A percentile compares a stretch with the other conserved stretches of the same genome.
Conservation (phyloP, 2,329 filamentous ascomycete genomes). For the Pseudogymnoascus sp. region DNA sequence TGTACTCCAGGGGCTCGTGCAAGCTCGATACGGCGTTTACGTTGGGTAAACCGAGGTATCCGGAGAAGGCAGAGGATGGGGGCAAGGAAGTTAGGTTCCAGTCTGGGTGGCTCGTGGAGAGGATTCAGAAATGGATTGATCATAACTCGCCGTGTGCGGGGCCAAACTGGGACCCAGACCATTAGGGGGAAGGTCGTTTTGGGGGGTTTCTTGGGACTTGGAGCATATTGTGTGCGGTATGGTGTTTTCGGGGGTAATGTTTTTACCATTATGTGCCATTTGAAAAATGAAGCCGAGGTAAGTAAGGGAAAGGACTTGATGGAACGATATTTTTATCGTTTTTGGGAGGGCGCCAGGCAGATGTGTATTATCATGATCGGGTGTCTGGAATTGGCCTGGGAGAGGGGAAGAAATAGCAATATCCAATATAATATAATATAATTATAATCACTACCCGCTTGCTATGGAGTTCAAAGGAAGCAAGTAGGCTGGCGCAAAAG, state of each 20-base stretch:
- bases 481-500: not conserved
- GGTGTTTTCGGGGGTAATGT: not conserved
- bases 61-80: not conserved
- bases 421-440: not conserved
- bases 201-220: not conserved
- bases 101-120: conserved; percentile 10
- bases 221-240: not conserved
- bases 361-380: not conserved
- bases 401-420: not conserved
- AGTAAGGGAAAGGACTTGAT: not conserved
- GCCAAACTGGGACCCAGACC: not conserved
- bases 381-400: not conserved
- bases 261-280: not conserved
- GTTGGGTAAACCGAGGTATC: conserved; percentile 11
- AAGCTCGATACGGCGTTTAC: conserved; percentile 12
- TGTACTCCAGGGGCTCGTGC: conserved; percentile 20
- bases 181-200: not conserved
- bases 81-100: conserved; percentile 6
- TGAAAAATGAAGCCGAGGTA: not conserved
- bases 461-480: not conserved
- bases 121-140: conserved; percentile 4
- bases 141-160: not conserved
- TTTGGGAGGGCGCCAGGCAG: not conserved
- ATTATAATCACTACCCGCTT: not conserved
- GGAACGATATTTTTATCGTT: not conserved